Evolutionary conservation across 306 rosid species (phyloP).

Genomic region (Hylodesmum podocarpum): DNA sequence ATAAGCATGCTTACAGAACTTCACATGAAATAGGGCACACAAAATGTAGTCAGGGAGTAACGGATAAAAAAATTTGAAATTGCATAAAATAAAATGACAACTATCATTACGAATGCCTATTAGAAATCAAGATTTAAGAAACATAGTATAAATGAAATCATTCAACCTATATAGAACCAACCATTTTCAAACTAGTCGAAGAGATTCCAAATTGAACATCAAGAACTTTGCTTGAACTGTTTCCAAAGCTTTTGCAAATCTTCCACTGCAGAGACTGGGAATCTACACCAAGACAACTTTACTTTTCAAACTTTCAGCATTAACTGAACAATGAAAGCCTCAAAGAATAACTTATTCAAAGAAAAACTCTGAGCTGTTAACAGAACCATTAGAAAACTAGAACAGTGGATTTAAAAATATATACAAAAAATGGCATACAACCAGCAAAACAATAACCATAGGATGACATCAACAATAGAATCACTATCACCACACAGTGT

Average conservation of each 20-base stretch:
- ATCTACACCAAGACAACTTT: constrained; percentile 39
- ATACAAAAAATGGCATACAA: background rate
- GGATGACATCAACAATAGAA: background rate
- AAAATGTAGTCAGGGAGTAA: constrained; percentile 1
- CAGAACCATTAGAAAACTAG: background rate
- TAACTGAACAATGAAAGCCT: background rate
- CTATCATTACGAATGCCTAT: background rate
- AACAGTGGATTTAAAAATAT: background rate
- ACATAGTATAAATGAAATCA: background rate
- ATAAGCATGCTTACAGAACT: background rate
- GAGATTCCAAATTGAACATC: constrained; percentile 82
- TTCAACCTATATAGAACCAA: constrained; percentile 30
- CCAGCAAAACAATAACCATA: background rate
- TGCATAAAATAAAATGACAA: background rate
- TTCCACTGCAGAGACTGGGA: constrained; percentile 80
- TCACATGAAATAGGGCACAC: background rate
- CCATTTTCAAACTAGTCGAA: constrained; percentile 70
- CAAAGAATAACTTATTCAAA: background rate
- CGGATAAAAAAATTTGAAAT: background rate
- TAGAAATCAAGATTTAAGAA: background rate
- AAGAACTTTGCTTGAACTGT: constrained; percentile 59
- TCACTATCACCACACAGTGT: background rate
- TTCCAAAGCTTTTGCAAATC: constrained; percentile 65
- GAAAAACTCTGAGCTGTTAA: background rate
- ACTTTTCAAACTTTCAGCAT: background rate